A percentile compares a stretch with the other conserved stretches of the same genome.
Evolutionary conservation across 2,329 filamentous ascomycete species (phyloP).

Genomic region (Hymenoscyphus infarciens): DNA sequence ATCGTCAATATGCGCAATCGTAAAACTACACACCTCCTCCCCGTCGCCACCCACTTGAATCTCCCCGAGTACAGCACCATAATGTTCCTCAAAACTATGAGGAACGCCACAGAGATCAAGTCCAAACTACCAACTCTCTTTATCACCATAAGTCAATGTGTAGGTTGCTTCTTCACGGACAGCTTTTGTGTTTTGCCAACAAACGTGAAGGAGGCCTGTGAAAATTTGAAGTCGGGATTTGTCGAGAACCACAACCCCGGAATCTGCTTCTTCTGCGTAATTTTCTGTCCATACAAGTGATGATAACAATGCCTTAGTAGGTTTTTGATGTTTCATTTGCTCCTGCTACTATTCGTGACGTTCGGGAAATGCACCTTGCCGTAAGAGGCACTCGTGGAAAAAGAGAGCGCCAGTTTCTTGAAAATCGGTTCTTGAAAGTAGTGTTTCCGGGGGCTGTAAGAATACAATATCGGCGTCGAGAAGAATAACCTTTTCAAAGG

Average conservation of each 20-base stretch:
- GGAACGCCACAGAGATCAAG: constrained; percentile 39
- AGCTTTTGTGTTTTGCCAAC: constrained; percentile 43
- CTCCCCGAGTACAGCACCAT: constrained; percentile 42
- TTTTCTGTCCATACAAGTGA: background rate
- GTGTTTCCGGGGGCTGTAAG: background rate
- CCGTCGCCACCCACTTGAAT: constrained; percentile 6
- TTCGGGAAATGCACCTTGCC: background rate
- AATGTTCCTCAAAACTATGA: constrained; percentile 42
- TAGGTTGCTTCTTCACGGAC: constrained; percentile 43
- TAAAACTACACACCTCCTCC: constrained; percentile 10
- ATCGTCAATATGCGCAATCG: constrained; percentile 42
- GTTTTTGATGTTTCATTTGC: background rate
- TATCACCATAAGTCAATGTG: constrained; percentile 43
- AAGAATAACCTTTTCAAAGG: constrained; percentile 39
- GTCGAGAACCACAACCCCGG: constrained; percentile 23
- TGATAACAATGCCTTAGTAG: background rate
- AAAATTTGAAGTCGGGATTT: constrained; percentile 39
- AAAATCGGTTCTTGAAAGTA: background rate
- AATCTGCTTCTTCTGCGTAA: background rate
- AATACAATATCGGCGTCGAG: constrained; percentile 37
- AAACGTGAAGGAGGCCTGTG: constrained; percentile 40
- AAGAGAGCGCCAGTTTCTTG: background rate
- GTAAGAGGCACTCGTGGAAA: background rate
- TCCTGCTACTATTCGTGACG: background rate
- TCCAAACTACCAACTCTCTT: constrained; percentile 46